Percentiles rank a stretch among this genome's conserved stretches.
phyloP scores from a whole-genome alignment of 1,139 yeast species.

The Scheffersomyces quercinus region DNA sequence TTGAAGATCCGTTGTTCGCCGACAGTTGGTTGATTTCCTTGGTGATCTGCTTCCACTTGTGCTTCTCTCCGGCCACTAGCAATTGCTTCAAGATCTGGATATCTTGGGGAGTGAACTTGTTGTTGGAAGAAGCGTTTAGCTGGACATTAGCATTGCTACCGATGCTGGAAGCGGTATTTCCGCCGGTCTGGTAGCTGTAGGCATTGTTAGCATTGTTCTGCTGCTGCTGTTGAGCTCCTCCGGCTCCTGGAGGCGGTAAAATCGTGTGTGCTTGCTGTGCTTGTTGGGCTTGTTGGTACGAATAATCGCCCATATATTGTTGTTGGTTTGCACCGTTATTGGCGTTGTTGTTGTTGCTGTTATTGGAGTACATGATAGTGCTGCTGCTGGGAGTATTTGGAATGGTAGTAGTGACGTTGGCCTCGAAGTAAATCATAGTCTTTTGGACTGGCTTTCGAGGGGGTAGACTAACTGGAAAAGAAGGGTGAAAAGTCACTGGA shows the following conservation, averaged over 20 bases:
- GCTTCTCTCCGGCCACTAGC: slow-evolving; percentile 43
- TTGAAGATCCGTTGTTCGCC: slow-evolving; percentile 9
- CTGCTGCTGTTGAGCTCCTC: background rate
- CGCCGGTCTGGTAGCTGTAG: slow-evolving; percentile 1
- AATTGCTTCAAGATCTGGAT: slow-evolving; percentile 41
- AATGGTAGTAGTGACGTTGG: slow-evolving; percentile 19
- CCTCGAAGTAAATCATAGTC: slow-evolving; percentile 19
- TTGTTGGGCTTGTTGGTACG: slow-evolving; percentile 13
- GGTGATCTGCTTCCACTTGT: slow-evolving; percentile 50
- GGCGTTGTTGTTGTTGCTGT: slow-evolving; percentile 7
- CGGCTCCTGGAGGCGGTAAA: background rate
- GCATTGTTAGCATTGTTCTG: background rate
- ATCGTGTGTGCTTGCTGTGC: slow-evolving; percentile 4
- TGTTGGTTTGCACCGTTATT: slow-evolving; percentile 4
- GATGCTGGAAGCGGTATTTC: slow-evolving; percentile 1
- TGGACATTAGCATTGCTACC: background rate
- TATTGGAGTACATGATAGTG: slow-evolving; percentile 10
- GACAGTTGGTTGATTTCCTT: slow-evolving; percentile 40
- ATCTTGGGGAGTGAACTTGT: slow-evolving; percentile 39
- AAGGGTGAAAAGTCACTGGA: no score
- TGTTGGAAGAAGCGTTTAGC: background rate
- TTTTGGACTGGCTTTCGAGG: no score
- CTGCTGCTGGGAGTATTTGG: slow-evolving; percentile 11
- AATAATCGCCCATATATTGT: slow-evolving; percentile 13
- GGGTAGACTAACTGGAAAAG: no score